Base-by-base conservation (phyloP, 306 rosid genomes). In the Glycine tomentella region DNA sequence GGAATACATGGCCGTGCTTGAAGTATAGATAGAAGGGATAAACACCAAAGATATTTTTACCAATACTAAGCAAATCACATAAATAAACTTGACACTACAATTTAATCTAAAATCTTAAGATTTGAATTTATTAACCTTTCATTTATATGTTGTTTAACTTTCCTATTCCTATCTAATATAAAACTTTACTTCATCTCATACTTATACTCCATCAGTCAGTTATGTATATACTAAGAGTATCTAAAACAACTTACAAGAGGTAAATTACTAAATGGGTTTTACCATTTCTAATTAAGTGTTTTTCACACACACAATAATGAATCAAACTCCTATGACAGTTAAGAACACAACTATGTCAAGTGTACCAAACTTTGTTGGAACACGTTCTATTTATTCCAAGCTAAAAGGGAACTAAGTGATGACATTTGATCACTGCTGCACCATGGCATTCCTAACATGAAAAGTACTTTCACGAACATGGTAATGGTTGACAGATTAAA, bases 331-430 rank as follows among this genome's bases (percentile, higher is more conserved):
- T 34, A 63, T 6, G 10, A 34, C 13, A 12, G 17, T 34, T 63
- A 13, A 63, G 16, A 34, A 63, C 69, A 63, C 69, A 63, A 34
- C 17, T 14, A 36, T 64, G 12, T 36, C 12, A 63, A 12, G 46
- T 12, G 46, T 34, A 13, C 5, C 46, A 63, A 63, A 34, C 69
- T 63, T 61, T 62, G 16, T 63, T 64, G 70, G 70, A 36, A 9
- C n/a, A 67, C 72, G 6, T 44, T 44, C 72, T 67, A 8, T 44
- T 67, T 42, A 67, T 67, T 44, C 52, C 33, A 16, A 67, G 34
- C 53, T 44, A 67, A 3, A 65, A 15, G 8, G 33, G 51, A 14
- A 66, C 20, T 7, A 36, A 38, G 20, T 40, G 11, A 64, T 64
- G 48, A 63, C 16, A 31, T 12, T 63, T 34, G 17, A 13, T 25